Conservation (phyloP, 129 eudicot species). For the Arctium lappa region DNA sequence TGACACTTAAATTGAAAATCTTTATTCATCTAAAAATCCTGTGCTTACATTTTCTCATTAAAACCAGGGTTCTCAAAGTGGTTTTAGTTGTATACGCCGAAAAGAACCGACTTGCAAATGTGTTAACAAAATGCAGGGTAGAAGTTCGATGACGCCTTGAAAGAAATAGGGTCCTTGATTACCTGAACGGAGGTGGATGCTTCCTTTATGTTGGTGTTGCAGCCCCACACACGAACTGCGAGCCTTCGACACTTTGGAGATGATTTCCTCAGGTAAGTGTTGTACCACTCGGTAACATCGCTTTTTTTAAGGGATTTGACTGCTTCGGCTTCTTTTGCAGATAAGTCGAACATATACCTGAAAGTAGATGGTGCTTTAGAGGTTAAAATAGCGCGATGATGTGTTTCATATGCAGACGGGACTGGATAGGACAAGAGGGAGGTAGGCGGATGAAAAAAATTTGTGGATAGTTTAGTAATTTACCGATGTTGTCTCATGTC, state of each 20-base stretch:
- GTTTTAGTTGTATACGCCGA: slow-evolving; percentile 13
- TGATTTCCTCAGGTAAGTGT: slow-evolving; percentile 50
- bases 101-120: slow-evolving; percentile 21
- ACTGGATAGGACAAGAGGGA: too few species aligned
- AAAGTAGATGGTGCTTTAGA: slow-evolving; percentile 7
- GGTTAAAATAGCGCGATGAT: background rate
- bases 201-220: slow-evolving; percentile 58
- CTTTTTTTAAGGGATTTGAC: slow-evolving; percentile 45
- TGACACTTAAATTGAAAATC: background rate
- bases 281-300: slow-evolving; percentile 71
- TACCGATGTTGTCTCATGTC: background rate
- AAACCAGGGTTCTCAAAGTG: slow-evolving; percentile 27
- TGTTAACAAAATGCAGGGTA: slow-evolving; percentile 69
- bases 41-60: slow-evolving; percentile 26
- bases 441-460: background rate
- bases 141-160: slow-evolving; percentile 60
- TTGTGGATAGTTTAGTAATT: background rate
- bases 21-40: slow-evolving; percentile 21
- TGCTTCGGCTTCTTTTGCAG: slow-evolving; percentile 75
- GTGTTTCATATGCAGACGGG: background rate
- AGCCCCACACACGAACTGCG: slow-evolving; percentile 84
- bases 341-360: slow-evolving; percentile 93
- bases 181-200: slow-evolving; percentile 34
- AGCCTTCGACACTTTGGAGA: slow-evolving; percentile 82
- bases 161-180: slow-evolving; percentile 54